Evolutionary conservation across 371 early-diverging fungal species (phyloP).

Genomic region (Haplosporangium sp.): DNA sequence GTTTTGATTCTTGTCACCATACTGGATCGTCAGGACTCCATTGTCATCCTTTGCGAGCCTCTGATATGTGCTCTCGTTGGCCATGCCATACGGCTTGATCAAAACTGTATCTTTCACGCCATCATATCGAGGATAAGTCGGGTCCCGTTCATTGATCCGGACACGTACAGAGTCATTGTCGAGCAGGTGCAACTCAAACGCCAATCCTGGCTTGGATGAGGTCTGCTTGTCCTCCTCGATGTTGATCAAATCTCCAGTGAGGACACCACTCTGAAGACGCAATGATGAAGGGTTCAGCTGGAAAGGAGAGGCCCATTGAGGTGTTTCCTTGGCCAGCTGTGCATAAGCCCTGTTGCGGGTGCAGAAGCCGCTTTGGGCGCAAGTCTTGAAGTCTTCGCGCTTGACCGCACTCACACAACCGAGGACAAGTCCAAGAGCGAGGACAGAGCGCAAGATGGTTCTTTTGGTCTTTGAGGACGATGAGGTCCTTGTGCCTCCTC

Average conservation of each 20-base stretch:
- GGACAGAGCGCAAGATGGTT: constrained; percentile 40
- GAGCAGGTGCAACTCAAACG: constrained; percentile 63
- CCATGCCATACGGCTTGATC: constrained; percentile 54
- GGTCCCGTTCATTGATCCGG: constrained; percentile 74
- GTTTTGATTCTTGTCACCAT: constrained; percentile 44
- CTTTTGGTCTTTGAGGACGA: constrained; percentile 9
- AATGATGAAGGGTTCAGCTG: constrained; percentile 61
- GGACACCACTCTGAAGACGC: constrained; percentile 56
- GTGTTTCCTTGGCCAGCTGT: constrained; percentile 61
- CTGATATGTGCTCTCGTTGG: constrained; percentile 40
- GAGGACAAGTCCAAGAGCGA: constrained; percentile 39
- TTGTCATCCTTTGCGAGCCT: constrained; percentile 32
- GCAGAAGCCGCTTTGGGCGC: constrained; percentile 91
- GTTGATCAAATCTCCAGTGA: constrained; percentile 71
- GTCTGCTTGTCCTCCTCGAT: constrained; percentile 57
- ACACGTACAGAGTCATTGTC: constrained; percentile 75
- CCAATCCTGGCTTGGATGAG: constrained; percentile 45
- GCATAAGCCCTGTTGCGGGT: constrained; percentile 90
- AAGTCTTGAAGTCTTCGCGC: constrained; percentile 90
- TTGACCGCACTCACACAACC: constrained; percentile 61
- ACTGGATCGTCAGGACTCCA: constrained; percentile 33
- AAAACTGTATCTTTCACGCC: constrained; percentile 73
- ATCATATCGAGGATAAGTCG: constrained; percentile 78
- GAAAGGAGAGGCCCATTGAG: constrained; percentile 69
- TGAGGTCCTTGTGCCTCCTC: constrained; percentile 8